Base-by-base conservation (phyloP, 164 flowering plant species). In the Cinnamomum micranthum region DNA sequence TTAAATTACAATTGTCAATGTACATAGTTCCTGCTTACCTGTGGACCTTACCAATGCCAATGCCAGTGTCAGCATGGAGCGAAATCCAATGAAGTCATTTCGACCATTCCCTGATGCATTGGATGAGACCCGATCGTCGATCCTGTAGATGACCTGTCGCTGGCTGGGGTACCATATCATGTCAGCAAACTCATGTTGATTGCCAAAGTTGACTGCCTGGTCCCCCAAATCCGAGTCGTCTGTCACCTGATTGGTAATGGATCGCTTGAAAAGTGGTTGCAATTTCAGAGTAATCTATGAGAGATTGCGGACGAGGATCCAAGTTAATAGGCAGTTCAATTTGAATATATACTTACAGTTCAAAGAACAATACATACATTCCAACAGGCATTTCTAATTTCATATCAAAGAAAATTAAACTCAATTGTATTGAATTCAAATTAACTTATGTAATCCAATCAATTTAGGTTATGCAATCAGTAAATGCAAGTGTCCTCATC, bases 231-330 rank as follows among this genome's bases (percentile, higher is more conserved):
- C 87, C 0, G 77, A 67, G 76, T 90, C 95, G 33, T 73, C 71
- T 60, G 75, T 84, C 47, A 9, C 73, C 71, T 63, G 0, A 67
- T 78, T 78, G 1, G 88, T 84, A 24, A 90, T 72, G 50, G 92
- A 86, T 68, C 97, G 76, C 79, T 89, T 92, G 86, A 90, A 89
- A 1, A 86, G 51, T 0, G 90, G 90, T 71, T 90, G 77, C 55
- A 92, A 69, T 72, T 78, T 85, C 12, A 92, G 69, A 6, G 94
- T 92, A 3, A 90, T 89, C 97, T 91, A 60, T 24, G 76, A 13
- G 47, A 47, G 6, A 28, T 2, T 17, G 19, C 7, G 60, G 5
- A 27, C 9, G 28, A 55, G 27, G 25, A 6, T 20, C 13, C 23
- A 63, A 63, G 27, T 23, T 20, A 20, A 22, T 1, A n/a, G n/a